Evolutionary conservation across 164 flowering plant species (phyloP).

Genomic region (Platanus orientalis): DNA sequence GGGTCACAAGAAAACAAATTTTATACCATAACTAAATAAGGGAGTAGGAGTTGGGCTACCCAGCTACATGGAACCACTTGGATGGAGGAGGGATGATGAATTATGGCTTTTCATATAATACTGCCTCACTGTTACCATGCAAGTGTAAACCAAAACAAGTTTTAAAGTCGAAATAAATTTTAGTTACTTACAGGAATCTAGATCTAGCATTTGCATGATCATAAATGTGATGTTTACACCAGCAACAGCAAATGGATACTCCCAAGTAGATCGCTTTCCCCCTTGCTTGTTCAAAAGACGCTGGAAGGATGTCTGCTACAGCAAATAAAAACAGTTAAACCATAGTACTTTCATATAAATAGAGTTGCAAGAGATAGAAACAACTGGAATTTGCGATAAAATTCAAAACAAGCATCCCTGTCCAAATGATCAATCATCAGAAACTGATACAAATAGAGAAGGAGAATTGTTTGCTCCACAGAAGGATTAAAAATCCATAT

Average conservation of each 20-base stretch:
- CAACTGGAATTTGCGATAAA: not conserved
- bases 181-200: slow-evolving; percentile 49
- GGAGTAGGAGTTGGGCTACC: not conserved
- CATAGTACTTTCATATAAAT: not conserved
- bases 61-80: not conserved
- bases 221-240: slow-evolving; percentile 92
- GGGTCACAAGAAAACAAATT: not conserved
- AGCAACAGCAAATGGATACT: slow-evolving; percentile 94
- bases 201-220: slow-evolving; percentile 93
- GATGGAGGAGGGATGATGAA: not conserved
- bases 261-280: slow-evolving; percentile 80
- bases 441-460: not conserved
- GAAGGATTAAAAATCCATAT: not conserved
- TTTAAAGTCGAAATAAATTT: not conserved
- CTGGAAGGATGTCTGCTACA: slow-evolving; percentile 68
- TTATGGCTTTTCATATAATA: no score
- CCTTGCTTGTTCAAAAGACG: slow-evolving; percentile 63
- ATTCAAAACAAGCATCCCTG: not conserved
- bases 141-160: not conserved
- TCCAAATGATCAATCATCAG: not conserved
- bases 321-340: not conserved
- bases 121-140: not conserved
- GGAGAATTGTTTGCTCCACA: not conserved
- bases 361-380: not conserved
- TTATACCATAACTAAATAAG: not conserved